phyloP scores from a whole-genome alignment of 31 red algal species.

The Bonnemaisonia californica region DNA sequence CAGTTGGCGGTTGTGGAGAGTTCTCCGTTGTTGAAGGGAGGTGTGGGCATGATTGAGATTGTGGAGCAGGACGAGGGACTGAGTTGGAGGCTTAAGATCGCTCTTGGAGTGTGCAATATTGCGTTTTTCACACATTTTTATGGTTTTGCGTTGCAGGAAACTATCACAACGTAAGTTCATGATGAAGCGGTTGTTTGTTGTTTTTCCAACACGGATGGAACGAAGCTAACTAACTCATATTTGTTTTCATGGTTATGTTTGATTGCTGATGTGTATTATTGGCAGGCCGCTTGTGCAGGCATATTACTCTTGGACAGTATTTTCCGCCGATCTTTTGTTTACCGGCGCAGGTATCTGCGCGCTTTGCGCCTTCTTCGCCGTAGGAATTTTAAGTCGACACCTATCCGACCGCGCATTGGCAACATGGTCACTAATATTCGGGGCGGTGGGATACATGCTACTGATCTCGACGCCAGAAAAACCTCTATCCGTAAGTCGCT shows the following conservation, averaged over 20 bases:
- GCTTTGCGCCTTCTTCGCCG: constrained; percentile 19
- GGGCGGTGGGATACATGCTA: not conserved
- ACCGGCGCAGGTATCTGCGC: constrained; percentile 35
- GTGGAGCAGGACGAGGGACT: not conserved
- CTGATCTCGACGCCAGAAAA: not conserved
- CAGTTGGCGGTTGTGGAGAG: not conserved
- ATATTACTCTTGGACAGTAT: constrained; percentile 54
- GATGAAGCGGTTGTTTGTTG: too few species aligned
- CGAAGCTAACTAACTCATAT: not conserved
- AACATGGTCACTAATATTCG: constrained; percentile 14
- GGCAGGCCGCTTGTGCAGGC: constrained; percentile 35
- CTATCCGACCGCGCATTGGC: constrained; percentile 29
- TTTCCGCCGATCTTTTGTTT: constrained; percentile 41
- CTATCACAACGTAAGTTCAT: constrained; percentile 54
- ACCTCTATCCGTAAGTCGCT: constrained; percentile 2
- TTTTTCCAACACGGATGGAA: too few species aligned
- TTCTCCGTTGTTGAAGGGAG: not conserved
- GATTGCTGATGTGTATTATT: not conserved
- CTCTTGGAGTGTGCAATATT: constrained; percentile 37
- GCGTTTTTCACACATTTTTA: constrained; percentile 61
- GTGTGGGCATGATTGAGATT: not conserved
- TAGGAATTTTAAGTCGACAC: not conserved
- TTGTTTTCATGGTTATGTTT: not conserved
- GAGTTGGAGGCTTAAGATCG: not conserved
- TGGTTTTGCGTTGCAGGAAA: constrained; percentile 60